These are phyloP conservation scores for Aspergillus leporis DNA, from an alignment of 495 filamentous ascomycete species.

Conservation along the genomic window DNA sequence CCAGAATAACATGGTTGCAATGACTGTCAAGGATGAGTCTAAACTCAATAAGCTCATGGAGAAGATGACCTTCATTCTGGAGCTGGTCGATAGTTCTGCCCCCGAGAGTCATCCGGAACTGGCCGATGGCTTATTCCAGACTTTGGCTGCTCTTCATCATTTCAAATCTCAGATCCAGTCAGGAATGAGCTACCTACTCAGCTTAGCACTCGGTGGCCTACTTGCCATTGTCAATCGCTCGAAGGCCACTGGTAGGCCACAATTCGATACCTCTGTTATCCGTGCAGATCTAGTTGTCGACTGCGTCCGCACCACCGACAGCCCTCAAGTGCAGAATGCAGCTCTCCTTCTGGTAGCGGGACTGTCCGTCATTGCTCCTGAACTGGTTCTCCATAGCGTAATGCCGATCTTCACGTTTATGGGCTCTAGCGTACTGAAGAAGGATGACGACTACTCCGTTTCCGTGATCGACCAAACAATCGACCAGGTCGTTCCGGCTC, in stretches of 20 bases:
- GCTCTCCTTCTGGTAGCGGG: slow-evolving; percentile 86
- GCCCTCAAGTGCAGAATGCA: slow-evolving; percentile 86
- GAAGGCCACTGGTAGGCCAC: slow-evolving; percentile 57
- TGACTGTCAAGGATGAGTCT: slow-evolving; percentile 45
- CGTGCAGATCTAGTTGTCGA: slow-evolving; percentile 86
- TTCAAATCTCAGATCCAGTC: slow-evolving; percentile 70
- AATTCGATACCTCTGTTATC: slow-evolving; percentile 73
- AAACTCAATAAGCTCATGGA: slow-evolving; percentile 63
- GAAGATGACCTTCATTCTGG: slow-evolving; percentile 82
- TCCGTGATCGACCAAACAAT: slow-evolving; percentile 87
- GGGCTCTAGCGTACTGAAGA: slow-evolving; percentile 81
- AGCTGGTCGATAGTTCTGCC: slow-evolving; percentile 77
- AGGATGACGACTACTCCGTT: slow-evolving; percentile 93
- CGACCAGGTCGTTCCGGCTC: slow-evolving; percentile 81
- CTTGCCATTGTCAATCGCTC: slow-evolving; percentile 75
- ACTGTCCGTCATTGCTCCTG: slow-evolving; percentile 79
- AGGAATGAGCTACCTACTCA: slow-evolving; percentile 84
- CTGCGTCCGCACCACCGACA: slow-evolving; percentile 84
- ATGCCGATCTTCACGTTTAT: slow-evolving; percentile 99
- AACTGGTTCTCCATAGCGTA: slow-evolving; percentile 88
- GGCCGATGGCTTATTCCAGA: slow-evolving; percentile 73
- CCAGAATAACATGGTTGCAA: slow-evolving; percentile 55
- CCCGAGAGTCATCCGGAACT: slow-evolving; percentile 71
- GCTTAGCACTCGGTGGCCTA: slow-evolving; percentile 72
- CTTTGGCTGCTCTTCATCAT: slow-evolving; percentile 80